These are phyloP conservation scores for Citrus medica DNA, from an alignment of 345 rosid genomes.

Conservation along the genomic window DNA sequence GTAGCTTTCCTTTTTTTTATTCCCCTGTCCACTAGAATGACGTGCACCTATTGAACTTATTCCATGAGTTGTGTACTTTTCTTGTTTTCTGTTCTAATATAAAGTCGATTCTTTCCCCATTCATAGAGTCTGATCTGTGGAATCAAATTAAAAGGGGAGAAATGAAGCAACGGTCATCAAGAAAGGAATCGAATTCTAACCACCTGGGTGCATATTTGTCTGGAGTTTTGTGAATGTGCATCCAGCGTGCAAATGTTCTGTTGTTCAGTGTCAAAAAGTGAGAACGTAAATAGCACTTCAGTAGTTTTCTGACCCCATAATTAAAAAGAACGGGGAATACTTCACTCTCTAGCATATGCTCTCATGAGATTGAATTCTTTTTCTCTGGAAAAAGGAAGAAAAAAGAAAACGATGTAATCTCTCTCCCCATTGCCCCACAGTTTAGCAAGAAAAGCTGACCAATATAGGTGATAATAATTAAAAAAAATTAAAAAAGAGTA, in stretches of 20 bases:
- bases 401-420: neutral
- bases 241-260: neutral
- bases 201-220: neutral
- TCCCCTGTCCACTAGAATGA: neutral
- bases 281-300: neutral
- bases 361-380: no score
- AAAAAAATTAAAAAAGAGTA: neutral
- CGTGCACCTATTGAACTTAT: conserved; percentile 10
- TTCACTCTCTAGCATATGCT: neutral
- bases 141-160: neutral
- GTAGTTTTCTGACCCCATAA: neutral
- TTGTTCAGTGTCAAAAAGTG: neutral
- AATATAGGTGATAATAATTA: neutral
- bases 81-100: neutral
- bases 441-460: neutral
- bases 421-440: neutral
- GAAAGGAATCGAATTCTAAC: conserved; percentile 14
- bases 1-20: neutral
- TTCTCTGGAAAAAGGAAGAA: no score
- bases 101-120: conserved; percentile 16
- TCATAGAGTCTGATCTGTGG: neutral
- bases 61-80: neutral
- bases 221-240: neutral
- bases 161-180: neutral
- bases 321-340: neutral